Conservation (phyloP, 176 grass and related monocot genomes). For the Otatea glauca region DNA sequence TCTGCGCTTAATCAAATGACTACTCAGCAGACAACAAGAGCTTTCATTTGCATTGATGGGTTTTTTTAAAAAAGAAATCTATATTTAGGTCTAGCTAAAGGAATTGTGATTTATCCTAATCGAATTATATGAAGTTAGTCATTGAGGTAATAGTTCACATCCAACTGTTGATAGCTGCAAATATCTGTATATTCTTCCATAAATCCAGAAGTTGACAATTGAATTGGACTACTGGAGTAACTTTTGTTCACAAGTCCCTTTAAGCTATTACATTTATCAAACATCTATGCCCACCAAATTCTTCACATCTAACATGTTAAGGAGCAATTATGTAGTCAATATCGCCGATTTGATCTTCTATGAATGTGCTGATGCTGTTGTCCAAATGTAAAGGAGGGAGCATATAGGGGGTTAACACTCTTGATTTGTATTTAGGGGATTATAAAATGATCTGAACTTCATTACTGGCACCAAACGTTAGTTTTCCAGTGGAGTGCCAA, state of each 20-base stretch:
- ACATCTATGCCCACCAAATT: not conserved
- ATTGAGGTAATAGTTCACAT: not conserved
- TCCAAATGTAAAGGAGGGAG: not conserved
- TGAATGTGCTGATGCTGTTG: not conserved
- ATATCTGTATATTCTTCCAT: not conserved
- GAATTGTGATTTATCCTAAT: not conserved
- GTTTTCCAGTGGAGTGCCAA: not conserved
- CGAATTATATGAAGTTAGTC: too few relatives aligned
- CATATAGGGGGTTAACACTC: not conserved
- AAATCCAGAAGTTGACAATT: not conserved
- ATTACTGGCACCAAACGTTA: not conserved
- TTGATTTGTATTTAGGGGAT: not conserved
- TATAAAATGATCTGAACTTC: not conserved
- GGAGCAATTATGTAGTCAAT: not conserved
- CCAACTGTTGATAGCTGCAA: not conserved
- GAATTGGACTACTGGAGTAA: not conserved
- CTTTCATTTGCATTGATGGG: not conserved
- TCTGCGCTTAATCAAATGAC: not conserved
- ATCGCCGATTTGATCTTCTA: not conserved
- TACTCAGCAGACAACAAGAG: not conserved
- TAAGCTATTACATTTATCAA: not conserved
- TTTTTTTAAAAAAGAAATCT: too few relatives aligned
- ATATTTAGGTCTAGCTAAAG: not conserved
- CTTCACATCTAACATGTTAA: not conserved
- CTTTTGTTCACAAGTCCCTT: not conserved